These are phyloP conservation scores for Cicer judaicum DNA, from an alignment of 306 rosid species.

Conservation along the genomic window DNA sequence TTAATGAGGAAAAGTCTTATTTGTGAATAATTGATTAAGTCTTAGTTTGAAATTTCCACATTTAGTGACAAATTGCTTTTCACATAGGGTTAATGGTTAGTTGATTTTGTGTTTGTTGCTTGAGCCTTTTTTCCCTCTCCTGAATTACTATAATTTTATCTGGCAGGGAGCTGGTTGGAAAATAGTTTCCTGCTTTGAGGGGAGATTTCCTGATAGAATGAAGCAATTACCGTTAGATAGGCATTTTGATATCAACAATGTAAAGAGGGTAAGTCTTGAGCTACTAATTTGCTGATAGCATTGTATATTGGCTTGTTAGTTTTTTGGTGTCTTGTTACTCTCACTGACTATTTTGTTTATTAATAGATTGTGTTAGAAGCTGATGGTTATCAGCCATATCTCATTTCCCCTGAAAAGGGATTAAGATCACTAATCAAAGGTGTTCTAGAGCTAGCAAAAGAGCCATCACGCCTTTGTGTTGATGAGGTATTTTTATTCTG, in stretches of 20 bases:
- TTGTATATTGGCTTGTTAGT: constrained; percentile 4
- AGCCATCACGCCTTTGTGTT: constrained; percentile 96
- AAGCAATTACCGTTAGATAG: constrained; percentile 94
- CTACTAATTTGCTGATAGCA: constrained; percentile 8
- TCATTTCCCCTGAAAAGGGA: constrained; percentile 98
- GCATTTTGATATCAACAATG: constrained; percentile 95
- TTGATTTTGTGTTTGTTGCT: constrained; percentile 3
- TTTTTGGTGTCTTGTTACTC: not conserved
- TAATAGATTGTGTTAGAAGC: constrained; percentile 96
- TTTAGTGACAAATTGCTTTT: constrained; percentile 7
- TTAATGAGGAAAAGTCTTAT: not conserved
- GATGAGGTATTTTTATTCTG: constrained; percentile 76
- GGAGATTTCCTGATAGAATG: constrained; percentile 91
- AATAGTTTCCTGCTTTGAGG: constrained; percentile 96
- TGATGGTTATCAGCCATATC: constrained; percentile 99
- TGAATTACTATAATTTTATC: constrained; percentile 29
- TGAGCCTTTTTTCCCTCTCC: not conserved
- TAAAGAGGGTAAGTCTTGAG: constrained; percentile 77
- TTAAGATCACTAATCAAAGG: constrained; percentile 94
- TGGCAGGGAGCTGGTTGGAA: constrained; percentile 99
- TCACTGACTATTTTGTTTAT: constrained; percentile 28
- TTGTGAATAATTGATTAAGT: not conserved
- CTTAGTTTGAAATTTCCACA: constrained; percentile 22
- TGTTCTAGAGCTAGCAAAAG: constrained; percentile 97
- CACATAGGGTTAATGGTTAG: not conserved